Conservation (phyloP, 2,329 filamentous ascomycete genomes). For the Fusarium sp. region DNA sequence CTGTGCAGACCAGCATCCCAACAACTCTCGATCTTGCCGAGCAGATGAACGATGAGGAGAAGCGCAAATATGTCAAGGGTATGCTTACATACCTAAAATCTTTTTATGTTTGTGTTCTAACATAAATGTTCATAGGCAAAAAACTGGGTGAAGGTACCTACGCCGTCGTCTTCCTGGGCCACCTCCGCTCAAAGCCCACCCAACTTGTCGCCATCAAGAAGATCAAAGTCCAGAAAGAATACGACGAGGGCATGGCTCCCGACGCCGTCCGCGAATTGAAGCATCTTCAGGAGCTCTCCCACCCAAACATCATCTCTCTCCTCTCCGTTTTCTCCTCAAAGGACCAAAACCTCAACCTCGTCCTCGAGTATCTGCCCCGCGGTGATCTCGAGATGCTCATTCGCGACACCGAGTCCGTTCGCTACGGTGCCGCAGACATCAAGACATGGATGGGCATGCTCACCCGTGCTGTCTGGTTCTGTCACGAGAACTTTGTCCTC, state of each 20-base stretch:
- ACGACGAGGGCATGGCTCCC: constrained; percentile 90
- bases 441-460: constrained; percentile 99
- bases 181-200: constrained; percentile 78
- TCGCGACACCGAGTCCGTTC: constrained; percentile 81
- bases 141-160: constrained; percentile 98
- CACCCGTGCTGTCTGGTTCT: constrained; percentile 93
- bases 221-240: constrained; percentile 88
- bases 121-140: constrained; percentile 69
- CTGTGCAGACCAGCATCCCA: constrained; percentile 51
- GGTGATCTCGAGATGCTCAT: constrained; percentile 96
- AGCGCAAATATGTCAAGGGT: constrained; percentile 92
- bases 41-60: constrained; percentile 84
- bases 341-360: constrained; percentile 95
- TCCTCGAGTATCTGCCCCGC: constrained; percentile 93
- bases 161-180: constrained; percentile 92
- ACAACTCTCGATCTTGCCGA: constrained; percentile 75
- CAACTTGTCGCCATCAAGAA: constrained; percentile 92
- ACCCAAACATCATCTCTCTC: constrained; percentile 95
- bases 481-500: constrained; percentile 92
- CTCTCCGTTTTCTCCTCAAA: constrained; percentile 95
- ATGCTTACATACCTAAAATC: constrained; percentile 21
- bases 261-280: constrained; percentile 97
- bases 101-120: not conserved
- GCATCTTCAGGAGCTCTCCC: constrained; percentile 91
- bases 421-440: constrained; percentile 89